Percentiles rank a stretch among this genome's conserved stretches.
Evolutionary conservation across 2,329 filamentous ascomycete species (phyloP).

Genomic region (Neocucurbitaria cava): DNA sequence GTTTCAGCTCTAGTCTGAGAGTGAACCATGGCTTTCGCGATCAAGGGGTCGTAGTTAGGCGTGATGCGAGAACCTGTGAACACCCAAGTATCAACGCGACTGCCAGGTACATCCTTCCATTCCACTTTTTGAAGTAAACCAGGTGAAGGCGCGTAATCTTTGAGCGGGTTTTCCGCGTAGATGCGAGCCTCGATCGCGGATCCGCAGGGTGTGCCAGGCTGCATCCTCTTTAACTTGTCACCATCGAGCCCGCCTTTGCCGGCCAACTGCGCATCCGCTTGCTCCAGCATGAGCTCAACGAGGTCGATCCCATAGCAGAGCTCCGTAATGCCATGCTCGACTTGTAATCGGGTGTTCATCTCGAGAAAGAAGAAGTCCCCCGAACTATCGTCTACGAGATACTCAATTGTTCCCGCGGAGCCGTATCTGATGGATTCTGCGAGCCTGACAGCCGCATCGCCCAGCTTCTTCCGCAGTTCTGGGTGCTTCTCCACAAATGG

Average conservation of each 20-base stretch:
- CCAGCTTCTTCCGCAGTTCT: constrained; percentile 67
- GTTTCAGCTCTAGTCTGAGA: constrained; percentile 51
- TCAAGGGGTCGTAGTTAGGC: constrained; percentile 64
- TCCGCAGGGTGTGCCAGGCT: constrained; percentile 54
- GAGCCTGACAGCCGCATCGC: constrained; percentile 73
- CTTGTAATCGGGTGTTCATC: constrained; percentile 66
- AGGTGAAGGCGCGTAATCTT: constrained; percentile 65
- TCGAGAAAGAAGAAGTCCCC: constrained; percentile 76
- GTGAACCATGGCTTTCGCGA: constrained; percentile 67
- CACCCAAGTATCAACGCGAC: constrained; percentile 70
- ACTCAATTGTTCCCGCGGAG: constrained; percentile 90
- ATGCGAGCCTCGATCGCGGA: constrained; percentile 62
- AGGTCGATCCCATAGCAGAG: constrained; percentile 62
- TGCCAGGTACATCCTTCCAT: constrained; percentile 58
- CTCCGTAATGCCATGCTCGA: constrained; percentile 66
- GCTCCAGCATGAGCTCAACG: constrained; percentile 63
- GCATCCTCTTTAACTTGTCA: constrained; percentile 51
- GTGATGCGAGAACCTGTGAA: constrained; percentile 64
- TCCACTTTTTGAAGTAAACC: constrained; percentile 64
- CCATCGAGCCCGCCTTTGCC: constrained; percentile 56
- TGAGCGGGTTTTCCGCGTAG: constrained; percentile 66
- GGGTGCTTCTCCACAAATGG: constrained; percentile 59
- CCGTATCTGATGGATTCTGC: constrained; percentile 69
- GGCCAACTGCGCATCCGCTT: constrained; percentile 59
- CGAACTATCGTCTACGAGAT: constrained; percentile 83